Conservation (phyloP, 2,329 filamentous ascomycete species). For the Zymoseptoria tritici region DNA sequence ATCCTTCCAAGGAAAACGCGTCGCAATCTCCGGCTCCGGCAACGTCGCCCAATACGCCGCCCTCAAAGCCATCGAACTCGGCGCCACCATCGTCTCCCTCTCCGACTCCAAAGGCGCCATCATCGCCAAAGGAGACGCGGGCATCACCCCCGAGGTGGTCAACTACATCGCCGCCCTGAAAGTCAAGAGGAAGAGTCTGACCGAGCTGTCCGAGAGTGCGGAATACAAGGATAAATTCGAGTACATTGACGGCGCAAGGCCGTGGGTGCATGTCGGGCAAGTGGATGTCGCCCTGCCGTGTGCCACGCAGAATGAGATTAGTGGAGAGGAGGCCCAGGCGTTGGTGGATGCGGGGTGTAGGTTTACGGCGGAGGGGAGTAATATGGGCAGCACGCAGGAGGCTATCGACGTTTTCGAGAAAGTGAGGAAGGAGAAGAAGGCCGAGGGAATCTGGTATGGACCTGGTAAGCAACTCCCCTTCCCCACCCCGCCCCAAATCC, state of each 20-base stretch:
- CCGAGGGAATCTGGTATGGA: constrained; percentile 81
- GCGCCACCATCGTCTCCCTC: constrained; percentile 83
- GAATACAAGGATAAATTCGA: constrained; percentile 61
- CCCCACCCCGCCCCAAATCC: too few relatives aligned
- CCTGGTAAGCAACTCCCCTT: constrained; percentile 51
- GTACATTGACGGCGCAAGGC: constrained; percentile 80
- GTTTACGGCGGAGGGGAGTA: constrained; percentile 92
- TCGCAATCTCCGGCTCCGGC: constrained; percentile 91
- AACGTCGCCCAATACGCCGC: constrained; percentile 98
- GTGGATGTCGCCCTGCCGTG: constrained; percentile 88
- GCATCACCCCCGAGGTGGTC: constrained; percentile 74
- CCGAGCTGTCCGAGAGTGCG: constrained; percentile 55
- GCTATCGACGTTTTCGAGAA: constrained; percentile 91
- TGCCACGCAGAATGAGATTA: constrained; percentile 97
- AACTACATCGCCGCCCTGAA: constrained; percentile 75
- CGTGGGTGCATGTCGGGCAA: constrained; percentile 83
- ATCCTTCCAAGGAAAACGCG: constrained; percentile 80
- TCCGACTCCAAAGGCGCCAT: constrained; percentile 86
- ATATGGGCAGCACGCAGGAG: constrained; percentile 97
- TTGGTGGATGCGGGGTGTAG: constrained; percentile 69
- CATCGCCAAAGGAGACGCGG: constrained; percentile 59
- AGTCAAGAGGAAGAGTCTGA: constrained; percentile 75
- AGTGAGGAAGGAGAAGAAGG: constrained; percentile 61
- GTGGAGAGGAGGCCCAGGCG: constrained; percentile 76
- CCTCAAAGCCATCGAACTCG: constrained; percentile 92